Evolutionary conservation across 169 alveolate species (phyloP).

Genomic region (Plasmodium yoelii): DNA sequence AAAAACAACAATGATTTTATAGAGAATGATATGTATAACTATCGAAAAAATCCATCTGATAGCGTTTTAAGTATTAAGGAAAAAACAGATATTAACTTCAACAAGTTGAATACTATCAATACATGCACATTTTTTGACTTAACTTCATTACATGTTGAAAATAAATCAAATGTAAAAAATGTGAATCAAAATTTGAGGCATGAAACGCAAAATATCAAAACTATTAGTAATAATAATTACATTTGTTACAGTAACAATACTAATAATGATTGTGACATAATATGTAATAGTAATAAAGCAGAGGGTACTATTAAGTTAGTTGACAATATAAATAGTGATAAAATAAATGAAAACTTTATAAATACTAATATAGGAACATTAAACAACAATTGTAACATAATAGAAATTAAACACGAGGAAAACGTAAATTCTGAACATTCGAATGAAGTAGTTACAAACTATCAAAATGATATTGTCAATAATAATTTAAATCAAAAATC

Average conservation of each 20-base stretch:
- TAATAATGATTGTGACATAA: neutral
- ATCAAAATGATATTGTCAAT: neutral
- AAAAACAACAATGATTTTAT: no score
- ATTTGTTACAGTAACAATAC: no score
- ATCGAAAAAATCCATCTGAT: no score
- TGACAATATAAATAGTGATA: neutral
- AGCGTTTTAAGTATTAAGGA: no score
- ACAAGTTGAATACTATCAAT: no score
- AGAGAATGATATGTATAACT: no score
- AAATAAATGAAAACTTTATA: neutral
- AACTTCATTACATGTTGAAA: neutral
- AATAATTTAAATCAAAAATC: neutral
- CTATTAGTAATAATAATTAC: no score
- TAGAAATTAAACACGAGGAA: constrained; percentile 4
- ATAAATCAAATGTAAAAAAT: neutral
- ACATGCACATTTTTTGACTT: no score
- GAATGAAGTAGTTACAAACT: neutral
- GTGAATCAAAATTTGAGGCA: no score
- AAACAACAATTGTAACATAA: neutral
- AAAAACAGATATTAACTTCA: no score
- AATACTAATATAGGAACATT: constrained; percentile 5
- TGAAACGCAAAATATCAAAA: no score
- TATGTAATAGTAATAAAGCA: neutral
- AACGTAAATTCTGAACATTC: neutral
- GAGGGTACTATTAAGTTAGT: neutral